A percentile compares a stretch with the other conserved stretches of the same genome.
phyloP scores from a whole-genome alignment of 306 rosid species.

The Cajanus cajan region DNA sequence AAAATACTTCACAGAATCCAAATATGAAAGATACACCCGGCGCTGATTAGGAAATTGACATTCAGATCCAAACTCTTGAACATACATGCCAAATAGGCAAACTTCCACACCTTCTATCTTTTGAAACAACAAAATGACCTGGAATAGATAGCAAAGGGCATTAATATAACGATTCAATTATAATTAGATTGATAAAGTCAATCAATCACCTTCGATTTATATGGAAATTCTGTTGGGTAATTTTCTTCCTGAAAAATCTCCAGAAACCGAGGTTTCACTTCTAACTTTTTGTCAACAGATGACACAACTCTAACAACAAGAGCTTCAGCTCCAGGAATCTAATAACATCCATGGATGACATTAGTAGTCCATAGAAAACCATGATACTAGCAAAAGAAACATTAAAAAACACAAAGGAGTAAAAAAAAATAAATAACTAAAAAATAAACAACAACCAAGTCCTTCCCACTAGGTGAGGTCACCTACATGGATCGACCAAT shows the following conservation, averaged over 20 bases:
- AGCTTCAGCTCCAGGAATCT: constrained; percentile 91
- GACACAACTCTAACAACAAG: constrained; percentile 96
- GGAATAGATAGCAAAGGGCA: constrained; percentile 17
- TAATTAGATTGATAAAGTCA: constrained; percentile 1
- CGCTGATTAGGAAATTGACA: constrained; percentile 92
- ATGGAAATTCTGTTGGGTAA: constrained; percentile 93
- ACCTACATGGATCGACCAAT: neutral
- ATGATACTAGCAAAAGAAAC: neutral
- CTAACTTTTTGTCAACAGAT: constrained; percentile 94
- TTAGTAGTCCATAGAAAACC: constrained; percentile 17
- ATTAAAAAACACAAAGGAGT: neutral
- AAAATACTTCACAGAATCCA: constrained; percentile 97
- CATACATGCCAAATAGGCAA: constrained; percentile 98
- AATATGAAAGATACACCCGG: constrained; percentile 92
- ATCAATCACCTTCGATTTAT: constrained; percentile 81
- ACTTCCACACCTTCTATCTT: constrained; percentile 99
- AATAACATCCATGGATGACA: constrained; percentile 9
- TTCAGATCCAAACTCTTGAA: constrained; percentile 99
- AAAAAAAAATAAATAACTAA: neutral
- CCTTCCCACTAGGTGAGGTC: neutral
- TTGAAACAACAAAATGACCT: constrained; percentile 93
- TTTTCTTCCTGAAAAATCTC: constrained; percentile 96
- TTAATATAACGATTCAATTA: constrained; percentile 5
- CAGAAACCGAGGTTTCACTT: constrained; percentile 90
- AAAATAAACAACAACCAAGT: neutral